These are phyloP conservation scores for Colletotrichum melonis DNA, from an alignment of 2,329 filamentous ascomycete genomes.

Conservation along the genomic window DNA sequence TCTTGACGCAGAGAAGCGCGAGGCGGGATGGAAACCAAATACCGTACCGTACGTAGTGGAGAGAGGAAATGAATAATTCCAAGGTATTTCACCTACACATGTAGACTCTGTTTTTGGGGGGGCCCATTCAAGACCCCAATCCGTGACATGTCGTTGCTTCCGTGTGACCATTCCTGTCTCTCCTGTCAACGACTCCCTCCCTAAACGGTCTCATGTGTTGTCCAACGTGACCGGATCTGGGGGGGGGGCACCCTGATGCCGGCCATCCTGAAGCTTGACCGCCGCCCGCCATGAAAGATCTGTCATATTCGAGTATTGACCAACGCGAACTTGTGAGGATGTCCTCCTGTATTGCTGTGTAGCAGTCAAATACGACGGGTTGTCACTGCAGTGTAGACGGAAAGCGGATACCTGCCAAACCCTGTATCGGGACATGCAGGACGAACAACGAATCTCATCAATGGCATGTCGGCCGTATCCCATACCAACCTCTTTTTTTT, in stretches of 20 bases:
- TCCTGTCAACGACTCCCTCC: not conserved
- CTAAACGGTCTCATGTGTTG: not conserved
- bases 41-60: not conserved
- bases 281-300: not conserved
- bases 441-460: not conserved
- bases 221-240: not conserved
- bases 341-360: not conserved
- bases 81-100: not conserved
- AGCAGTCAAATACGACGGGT: not conserved
- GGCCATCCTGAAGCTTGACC: not conserved
- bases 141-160: not conserved
- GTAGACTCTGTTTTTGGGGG: not conserved
- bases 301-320: not conserved
- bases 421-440: not conserved
- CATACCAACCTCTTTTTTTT: not conserved
- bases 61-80: not conserved
- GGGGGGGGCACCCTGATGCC: not conserved
- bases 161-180: not conserved
- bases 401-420: not conserved
- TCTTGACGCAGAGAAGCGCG: not conserved
- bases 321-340: not conserved
- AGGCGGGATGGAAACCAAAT: not conserved
- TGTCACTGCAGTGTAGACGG: not conserved
- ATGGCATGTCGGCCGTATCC: not conserved
- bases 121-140: not conserved